Base-by-base conservation (phyloP, 306 rosid genomes). In the Prunus mongolica region DNA sequence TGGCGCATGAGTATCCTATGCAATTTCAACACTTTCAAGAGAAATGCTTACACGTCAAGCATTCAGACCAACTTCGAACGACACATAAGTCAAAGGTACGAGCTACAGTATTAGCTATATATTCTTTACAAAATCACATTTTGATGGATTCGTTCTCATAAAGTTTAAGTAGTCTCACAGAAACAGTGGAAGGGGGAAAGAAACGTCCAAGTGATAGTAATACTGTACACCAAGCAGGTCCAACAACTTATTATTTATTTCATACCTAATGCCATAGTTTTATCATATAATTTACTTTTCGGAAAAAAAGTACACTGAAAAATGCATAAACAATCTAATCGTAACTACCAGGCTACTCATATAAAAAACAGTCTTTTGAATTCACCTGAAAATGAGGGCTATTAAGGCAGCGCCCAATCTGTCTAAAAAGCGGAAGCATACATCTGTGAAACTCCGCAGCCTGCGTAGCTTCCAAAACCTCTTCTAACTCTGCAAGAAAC, bases 331-430 rank as follows among this genome's bases (percentile, higher is more conserved):
- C 20, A 44, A 75, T 13, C 16, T 3, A 65, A 75, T 5, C 6
- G 3, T 38, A 72, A 12, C 18, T 13, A 41, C 41, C 25, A 72
- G 28, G 55, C 34, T 41, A 44, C 15, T 22, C 22, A 44, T 8
- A 67, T 19, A 55, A 56, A 56, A 6, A 76, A 15, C 32, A 67
- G 60, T 2, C 34, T 72, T 56, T 18, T 22, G 54, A 15, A 15
- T 45, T 73, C 25, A 73, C 97, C 97, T 89, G 97, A 70, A 89
- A 91, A 69, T 91, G 93, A 57, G 90, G 81, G 78, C 93, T 91
- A 82, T 81, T 88, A 60, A 91, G 89, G 79, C 90, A 89, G 45
- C 95, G 86, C 0, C 84, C 91, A 56, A 89, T 86, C 89, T 86
- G 89, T 61, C 89, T 79, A 80, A 89, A 88, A 66, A 89, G 88